Evolutionary conservation across 2,329 filamentous ascomycete species (phyloP), one percentile per base, ranked within the genome.

Genomic region (Claviceps monticola): DNA sequence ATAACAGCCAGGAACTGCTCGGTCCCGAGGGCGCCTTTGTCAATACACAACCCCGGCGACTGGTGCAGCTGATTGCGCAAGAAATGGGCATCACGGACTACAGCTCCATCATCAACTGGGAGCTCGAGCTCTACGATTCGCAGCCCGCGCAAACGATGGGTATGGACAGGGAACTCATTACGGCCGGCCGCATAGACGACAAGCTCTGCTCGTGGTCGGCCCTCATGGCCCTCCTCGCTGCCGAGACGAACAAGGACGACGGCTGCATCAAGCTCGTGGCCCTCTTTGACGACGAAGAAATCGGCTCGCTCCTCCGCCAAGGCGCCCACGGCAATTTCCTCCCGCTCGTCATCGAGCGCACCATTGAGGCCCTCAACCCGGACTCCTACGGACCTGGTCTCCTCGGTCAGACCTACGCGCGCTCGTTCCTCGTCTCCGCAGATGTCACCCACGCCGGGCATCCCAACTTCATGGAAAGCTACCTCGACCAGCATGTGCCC

Each of bases 261-360:
- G 77, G 82, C n/a, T 78, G 84, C 51, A 82, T 97, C 68, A 94
- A 94, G 69, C 75, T 96, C 51, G 87, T 93, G 38, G 89, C 85
- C n/a, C 83, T 96, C 60, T 97, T 97, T 62, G 93, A 97, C 64
- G 86, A 96, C 61, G 93, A 98, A 68, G 93, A 98, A 68, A 95
- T 98, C 55, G 93, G 93, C 55, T 94, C 86, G 26, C 75, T 88
- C 8, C 80, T 96, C 49, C 86, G 91, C 52, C 91, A 97, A 70
- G 93, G 93, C 55, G 93, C 93, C 5, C 78, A 79, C 50, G 83
- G 87, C 52, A 97, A 96, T 72, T 94, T 96, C 72, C 76, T 97
- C 53, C 85, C 88, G 42, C 76, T 78, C 39, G 79, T 84, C 23
- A 78, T 97, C 53, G 87, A 94, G 70, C 86, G 91, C 55, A 81